Conservation (phyloP, 2,329 filamentous ascomycete genomes). For the Talaromyces rugulosus region DNA sequence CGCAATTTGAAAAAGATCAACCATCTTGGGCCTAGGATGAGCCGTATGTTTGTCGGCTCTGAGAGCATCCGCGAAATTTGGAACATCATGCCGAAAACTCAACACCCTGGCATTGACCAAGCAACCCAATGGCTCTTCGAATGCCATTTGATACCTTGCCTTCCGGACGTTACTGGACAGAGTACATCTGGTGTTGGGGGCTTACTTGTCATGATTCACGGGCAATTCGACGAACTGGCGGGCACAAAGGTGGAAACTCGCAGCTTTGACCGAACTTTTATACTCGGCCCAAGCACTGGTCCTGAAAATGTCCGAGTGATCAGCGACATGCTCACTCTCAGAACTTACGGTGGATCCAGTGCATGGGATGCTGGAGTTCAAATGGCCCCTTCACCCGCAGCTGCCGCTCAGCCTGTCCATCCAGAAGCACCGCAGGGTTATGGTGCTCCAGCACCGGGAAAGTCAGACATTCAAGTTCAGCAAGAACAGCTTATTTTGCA, state of each 20-base stretch:
- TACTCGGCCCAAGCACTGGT: constrained; percentile 69
- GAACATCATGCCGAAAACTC: constrained; percentile 66
- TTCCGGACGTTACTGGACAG: constrained; percentile 65
- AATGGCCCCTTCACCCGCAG: constrained; percentile 32
- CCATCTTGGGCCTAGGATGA: constrained; percentile 56
- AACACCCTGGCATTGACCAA: constrained; percentile 65
- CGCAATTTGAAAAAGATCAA: constrained; percentile 72
- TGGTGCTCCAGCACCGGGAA: constrained; percentile 39
- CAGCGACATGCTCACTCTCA: constrained; percentile 72
- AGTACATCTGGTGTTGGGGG: constrained; percentile 67
- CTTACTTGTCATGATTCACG: constrained; percentile 73
- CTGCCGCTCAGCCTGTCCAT: constrained; percentile 18
- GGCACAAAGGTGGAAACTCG: constrained; percentile 58
- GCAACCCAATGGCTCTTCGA: constrained; percentile 76
- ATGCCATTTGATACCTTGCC: constrained; percentile 67
- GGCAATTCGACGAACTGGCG: constrained; percentile 73
- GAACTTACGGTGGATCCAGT: constrained; percentile 58
- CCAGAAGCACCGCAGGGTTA: constrained; percentile 35
- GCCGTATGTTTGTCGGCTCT: constrained; percentile 62
- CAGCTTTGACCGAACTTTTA: constrained; percentile 77
- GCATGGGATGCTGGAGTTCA: constrained; percentile 43
- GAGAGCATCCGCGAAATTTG: constrained; percentile 65
- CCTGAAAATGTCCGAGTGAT: constrained; percentile 67
- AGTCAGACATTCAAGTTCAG: constrained; percentile 50
- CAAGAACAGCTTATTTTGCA: constrained; percentile 67